These are phyloP conservation scores for Moniliella sp. DNA, from an alignment of 1,284 basidiomycete species.

Conservation along the genomic window DNA sequence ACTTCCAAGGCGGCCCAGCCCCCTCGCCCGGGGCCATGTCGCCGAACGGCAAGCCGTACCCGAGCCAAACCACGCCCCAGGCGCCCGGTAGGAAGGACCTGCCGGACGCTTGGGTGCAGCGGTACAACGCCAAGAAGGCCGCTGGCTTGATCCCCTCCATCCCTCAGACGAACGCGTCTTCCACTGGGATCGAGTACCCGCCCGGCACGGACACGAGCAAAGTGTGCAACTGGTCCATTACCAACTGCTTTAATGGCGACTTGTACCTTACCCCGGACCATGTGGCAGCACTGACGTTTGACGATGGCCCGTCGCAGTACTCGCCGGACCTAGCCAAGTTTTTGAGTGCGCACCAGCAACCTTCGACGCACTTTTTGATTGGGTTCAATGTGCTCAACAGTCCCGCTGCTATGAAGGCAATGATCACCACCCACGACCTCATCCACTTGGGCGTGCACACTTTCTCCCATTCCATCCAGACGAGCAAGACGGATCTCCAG, in stretches of 20 bases:
- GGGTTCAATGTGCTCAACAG: conserved; percentile 3
- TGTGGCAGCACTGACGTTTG: conserved; percentile 28
- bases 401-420: conserved; percentile 1
- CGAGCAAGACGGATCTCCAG: conserved; percentile 5
- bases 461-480: conserved; percentile 7
- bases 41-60: no score
- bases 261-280: conserved; percentile 47
- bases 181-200: no score
- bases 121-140: neutral
- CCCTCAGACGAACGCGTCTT: no score
- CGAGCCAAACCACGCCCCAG: no score
- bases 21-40: no score
- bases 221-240: conserved; percentile 17
- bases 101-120: neutral
- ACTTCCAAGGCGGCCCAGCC: no score
- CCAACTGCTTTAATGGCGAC: conserved; percentile 44
- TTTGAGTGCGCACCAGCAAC: conserved; percentile 17
- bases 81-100: no score
- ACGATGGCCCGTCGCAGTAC: conserved; percentile 5
- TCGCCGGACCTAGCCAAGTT: conserved; percentile 5
- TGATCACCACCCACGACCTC: conserved; percentile 23
- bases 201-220: no score
- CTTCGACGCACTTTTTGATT: conserved; percentile 7
- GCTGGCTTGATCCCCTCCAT: neutral
- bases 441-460: conserved; percentile 38